Evolutionary conservation across 2,329 filamentous ascomycete genomes (phyloP), one percentile per base, ranked within the genome.

Genomic region (Alternaria alternata): DNA sequence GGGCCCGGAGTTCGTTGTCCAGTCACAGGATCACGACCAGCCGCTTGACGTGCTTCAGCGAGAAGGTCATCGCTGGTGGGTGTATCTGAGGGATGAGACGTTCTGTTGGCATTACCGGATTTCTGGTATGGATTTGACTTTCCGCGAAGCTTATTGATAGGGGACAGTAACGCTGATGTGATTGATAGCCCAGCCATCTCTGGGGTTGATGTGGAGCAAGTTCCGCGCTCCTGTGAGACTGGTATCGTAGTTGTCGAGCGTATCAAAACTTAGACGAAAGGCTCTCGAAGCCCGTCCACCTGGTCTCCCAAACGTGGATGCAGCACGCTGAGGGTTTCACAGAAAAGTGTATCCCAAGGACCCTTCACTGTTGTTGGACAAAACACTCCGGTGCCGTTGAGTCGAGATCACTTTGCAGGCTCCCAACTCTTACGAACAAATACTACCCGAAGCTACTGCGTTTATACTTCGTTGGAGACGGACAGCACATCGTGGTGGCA

Each of bases 11-110:
- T 28, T 49, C 18, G 43, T 5, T 24, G 58, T 30, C 70, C 72
- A 2, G 71, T 73, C 3, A 68, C 51, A 3, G 62, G 64, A 39
- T 75, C 62, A n/a, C 67, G 57, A 0, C 69, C 66, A 0, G 60
- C 61, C 12, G 54, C 54, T 42, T 51, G 20, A 38, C 70, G 61
- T 7, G 72, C 71, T 57, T 73, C 66, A 16, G 68, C 71, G 9
- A 73, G 57, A 26, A 64, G 55, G 41, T 72, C 62, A 16, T 8
- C 7, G 12, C 36, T 20, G 28, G 41, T 12, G 22, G 11, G 32
- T 7, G 8, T 24, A 5, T 8, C 11, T 30, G 32, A 32, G 8
- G 28, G 11, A 8, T 7, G 34, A 18, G 32, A 34, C 11, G 28
- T 38, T 1, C 38, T 39, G 32, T 39, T 26, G 34, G 22, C 32